Evolutionary conservation across 306 rosid species (phyloP), one percentile per base, ranked within the genome.

Genomic region (Lathyrus oleraceus): DNA sequence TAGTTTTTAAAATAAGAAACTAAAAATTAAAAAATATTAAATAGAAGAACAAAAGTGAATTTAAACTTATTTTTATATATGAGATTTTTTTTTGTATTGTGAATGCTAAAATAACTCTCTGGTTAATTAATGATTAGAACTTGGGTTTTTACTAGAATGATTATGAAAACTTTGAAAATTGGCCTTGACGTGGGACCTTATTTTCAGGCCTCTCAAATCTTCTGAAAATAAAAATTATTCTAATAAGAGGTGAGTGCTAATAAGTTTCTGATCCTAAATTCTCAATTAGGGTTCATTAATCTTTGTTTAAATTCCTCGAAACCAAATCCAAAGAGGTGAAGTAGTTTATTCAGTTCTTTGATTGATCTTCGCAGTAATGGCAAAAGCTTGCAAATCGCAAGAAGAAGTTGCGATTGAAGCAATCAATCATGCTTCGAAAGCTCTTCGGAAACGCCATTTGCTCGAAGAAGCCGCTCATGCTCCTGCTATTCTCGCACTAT

Each of bases 391-490:
- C 70, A 84, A 87, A 84, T 75, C 90, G 16, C 86, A 73, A 74
- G 89, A 86, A 52, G 84, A 83, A 71, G 76, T 86, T 38, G 91
- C 90, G 13, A 79, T 38, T 67, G 80, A 79, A 13, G 95, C 99
- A 36, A 91, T 95, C 59, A 81, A 77, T 70, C 89, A 91, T 71
- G 97, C 99, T 23, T 73, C 91, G 79, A 89, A 81, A 82, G 83
- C 97, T 68, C 87, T 91, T 28, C 83, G 91, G 68, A 85, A 85
- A 67, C 95, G 99, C 69, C 99, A 95, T 86, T 84, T 91, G 75
- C 67, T 81, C 10, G 99, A 95, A 82, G 99, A 95, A 95, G 96
- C 91, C 2, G 99, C 99, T 75, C 99, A 95, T 83, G 85, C 84
- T 79, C 97, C 97, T 2, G 92, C 95, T 44, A 66, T 86, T 62